These are phyloP conservation scores for Guillardia theta DNA, from an alignment of 78 protist species.

Conservation along the genomic window DNA sequence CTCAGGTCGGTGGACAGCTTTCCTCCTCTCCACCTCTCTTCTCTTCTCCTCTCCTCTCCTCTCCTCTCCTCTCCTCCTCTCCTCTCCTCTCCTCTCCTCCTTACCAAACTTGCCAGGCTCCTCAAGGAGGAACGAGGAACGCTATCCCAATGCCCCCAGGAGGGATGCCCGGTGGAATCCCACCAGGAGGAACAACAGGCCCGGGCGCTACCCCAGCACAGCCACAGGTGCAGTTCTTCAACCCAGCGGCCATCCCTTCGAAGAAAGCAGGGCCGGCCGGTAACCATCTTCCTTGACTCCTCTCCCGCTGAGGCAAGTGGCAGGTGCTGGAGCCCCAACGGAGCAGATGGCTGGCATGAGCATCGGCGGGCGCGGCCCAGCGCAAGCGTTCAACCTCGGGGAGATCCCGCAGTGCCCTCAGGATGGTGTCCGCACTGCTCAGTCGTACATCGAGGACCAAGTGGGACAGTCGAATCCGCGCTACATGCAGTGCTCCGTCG, in stretches of 20 bases:
- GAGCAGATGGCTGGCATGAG: background rate
- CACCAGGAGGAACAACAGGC: background rate
- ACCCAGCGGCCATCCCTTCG: background rate
- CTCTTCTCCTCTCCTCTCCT: background rate
- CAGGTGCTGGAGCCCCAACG: background rate
- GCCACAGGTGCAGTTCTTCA: background rate
- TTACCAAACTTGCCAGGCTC: background rate
- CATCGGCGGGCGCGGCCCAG: background rate
- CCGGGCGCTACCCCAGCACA: background rate
- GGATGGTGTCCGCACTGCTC: background rate
- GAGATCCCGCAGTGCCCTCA: background rate
- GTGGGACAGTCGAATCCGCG: slow-evolving; percentile 12
- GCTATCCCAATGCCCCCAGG: background rate
- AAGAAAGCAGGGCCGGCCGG: background rate
- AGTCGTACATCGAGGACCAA: background rate
- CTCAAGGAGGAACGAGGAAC: background rate
- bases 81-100: background rate
- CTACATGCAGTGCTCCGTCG: slow-evolving; percentile 24
- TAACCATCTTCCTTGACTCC: no score
- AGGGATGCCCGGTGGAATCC: background rate
- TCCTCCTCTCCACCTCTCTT: background rate
- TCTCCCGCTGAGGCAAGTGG: background rate
- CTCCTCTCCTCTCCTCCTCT: background rate
- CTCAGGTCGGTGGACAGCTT: background rate
- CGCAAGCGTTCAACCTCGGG: background rate